Percentiles rank a stretch among this genome's conserved stretches.
These are phyloP conservation scores for Cucurbita pepo DNA, from an alignment of 306 rosid genomes.

Conservation along the genomic window DNA sequence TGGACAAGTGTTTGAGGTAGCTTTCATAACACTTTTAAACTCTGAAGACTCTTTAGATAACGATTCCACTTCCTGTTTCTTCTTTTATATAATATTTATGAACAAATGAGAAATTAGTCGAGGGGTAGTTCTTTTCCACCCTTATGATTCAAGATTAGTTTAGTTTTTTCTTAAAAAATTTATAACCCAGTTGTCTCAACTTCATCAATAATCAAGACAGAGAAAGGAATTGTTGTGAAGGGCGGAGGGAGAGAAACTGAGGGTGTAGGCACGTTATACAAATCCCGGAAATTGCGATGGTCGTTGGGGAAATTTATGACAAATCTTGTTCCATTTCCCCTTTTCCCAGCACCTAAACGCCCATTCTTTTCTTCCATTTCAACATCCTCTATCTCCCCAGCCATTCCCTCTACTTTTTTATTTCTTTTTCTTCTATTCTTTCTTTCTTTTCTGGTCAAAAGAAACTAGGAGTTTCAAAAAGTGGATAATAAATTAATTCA, in stretches of 20 bases:
- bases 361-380: neutral
- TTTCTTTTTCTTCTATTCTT: neutral
- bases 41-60: neutral
- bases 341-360: neutral
- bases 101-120: neutral
- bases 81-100: too few species aligned
- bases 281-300: constrained; percentile 2
- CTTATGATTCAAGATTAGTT: neutral
- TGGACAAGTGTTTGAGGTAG: neutral
- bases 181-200: neutral
- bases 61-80: neutral
- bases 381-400: neutral
- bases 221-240: neutral
- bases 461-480: neutral
- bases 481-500: neutral
- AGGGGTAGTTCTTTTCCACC: neutral
- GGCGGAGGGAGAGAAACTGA: neutral
- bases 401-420: neutral
- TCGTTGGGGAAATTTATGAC: neutral
- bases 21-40: neutral
- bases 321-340: neutral
- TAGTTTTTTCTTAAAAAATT: neutral
- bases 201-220: neutral
- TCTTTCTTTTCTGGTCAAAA: neutral
- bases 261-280: neutral